Conservation (phyloP, 371 early-diverging fungal species). For the Massospora cicadina region DNA sequence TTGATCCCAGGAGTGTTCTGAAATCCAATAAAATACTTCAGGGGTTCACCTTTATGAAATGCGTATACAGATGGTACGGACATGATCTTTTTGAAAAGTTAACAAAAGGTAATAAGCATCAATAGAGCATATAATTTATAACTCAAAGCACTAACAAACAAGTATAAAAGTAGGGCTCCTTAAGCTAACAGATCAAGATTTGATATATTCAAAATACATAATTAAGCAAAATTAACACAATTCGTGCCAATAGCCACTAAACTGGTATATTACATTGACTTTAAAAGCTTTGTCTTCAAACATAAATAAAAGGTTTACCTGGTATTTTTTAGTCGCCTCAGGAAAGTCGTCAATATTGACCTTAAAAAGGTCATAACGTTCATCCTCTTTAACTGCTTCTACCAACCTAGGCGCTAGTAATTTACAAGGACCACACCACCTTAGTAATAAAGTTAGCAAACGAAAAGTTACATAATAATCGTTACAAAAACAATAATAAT, state of each 20-base stretch:
- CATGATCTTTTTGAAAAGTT: conserved; percentile 22
- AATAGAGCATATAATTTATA: too few species aligned
- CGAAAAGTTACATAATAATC: not conserved
- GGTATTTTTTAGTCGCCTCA: conserved; percentile 35
- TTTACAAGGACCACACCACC: conserved; percentile 73
- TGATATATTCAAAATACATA: too few species aligned
- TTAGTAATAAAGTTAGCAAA: conserved; percentile 13
- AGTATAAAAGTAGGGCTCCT: too few species aligned
- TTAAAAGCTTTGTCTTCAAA: not conserved
- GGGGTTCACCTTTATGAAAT: conserved; percentile 37
- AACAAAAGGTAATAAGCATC: too few species aligned
- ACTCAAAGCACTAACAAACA: too few species aligned
- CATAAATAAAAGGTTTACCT: conserved; percentile 17
- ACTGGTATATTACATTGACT: too few species aligned
- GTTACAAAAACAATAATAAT: not conserved
- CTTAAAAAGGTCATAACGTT: conserved; percentile 47
- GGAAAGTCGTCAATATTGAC: conserved; percentile 43
- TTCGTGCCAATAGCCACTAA: too few species aligned
- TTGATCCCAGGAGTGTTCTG: conserved; percentile 23
- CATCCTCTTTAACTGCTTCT: conserved; percentile 35
- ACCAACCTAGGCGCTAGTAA: conserved; percentile 45
- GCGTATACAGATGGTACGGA: conserved; percentile 60
- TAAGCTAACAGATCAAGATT: too few species aligned
- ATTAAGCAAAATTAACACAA: too few species aligned
- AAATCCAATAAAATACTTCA: conserved; percentile 47